These are phyloP conservation scores for Rhipidocladum racemiflorum DNA, from an alignment of 176 grass and related monocot species.

Conservation along the genomic window DNA sequence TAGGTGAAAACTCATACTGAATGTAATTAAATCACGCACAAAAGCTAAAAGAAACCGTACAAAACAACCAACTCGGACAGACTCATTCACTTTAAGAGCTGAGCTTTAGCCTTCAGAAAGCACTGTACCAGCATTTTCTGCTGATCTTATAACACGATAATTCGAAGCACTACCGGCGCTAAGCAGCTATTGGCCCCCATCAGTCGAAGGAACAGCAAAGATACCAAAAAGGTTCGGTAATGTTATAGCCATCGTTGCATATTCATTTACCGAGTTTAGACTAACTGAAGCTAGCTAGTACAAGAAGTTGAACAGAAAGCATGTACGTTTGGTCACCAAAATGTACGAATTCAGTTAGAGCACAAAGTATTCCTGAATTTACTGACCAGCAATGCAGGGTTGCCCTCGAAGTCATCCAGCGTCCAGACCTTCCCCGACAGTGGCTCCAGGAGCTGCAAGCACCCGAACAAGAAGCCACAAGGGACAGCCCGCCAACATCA, in stretches of 20 bases:
- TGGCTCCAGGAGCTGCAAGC: conserved; percentile 72
- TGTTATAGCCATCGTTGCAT: background rate
- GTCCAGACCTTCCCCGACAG: conserved; percentile 68
- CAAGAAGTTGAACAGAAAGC: background rate
- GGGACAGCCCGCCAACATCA: background rate
- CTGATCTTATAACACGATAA: background rate
- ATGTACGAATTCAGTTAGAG: background rate
- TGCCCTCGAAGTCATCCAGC: conserved; percentile 77
- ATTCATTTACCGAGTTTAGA: background rate
- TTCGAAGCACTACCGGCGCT: background rate
- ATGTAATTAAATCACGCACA: background rate
- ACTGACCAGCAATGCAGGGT: conserved; percentile 67
- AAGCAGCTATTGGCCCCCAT: background rate
- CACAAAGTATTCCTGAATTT: background rate
- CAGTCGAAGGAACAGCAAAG: background rate
- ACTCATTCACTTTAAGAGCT: background rate
- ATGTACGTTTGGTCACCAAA: background rate
- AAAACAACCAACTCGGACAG: background rate
- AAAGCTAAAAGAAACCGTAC: background rate
- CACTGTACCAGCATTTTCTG: background rate
- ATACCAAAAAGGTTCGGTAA: background rate
- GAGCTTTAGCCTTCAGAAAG: background rate
- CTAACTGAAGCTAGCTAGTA: background rate
- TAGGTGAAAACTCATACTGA: background rate
- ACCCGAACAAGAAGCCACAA: background rate